These are phyloP conservation scores for Kitagawia praeruptora DNA, from an alignment of 129 eudicot species.

Conservation along the genomic window DNA sequence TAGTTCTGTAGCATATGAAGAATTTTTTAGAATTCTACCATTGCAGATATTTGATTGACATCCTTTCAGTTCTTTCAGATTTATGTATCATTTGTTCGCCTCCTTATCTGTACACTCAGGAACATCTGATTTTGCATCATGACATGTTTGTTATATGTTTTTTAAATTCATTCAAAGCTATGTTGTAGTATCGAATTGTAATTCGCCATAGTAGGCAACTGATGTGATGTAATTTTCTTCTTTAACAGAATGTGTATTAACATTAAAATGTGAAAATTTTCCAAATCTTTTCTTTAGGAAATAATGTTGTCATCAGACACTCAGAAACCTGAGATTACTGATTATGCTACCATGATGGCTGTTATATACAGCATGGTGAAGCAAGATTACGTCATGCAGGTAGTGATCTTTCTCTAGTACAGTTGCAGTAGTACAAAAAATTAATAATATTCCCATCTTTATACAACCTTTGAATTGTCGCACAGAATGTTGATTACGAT, in stretches of 20 bases:
- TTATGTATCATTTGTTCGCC: not conserved
- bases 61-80: not conserved
- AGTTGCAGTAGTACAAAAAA: not conserved
- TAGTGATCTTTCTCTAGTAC: slow-evolving; percentile 13
- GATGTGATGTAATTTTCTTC: not conserved
- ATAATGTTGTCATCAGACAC: slow-evolving; percentile 20
- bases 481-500: not conserved
- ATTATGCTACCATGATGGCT: slow-evolving; percentile 59
- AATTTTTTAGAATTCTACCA: not conserved
- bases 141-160: not conserved
- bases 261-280: not conserved
- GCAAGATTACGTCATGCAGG: slow-evolving; percentile 82
- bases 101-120: not conserved
- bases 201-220: not conserved
- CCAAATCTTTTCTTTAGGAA: slow-evolving; percentile 24
- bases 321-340: slow-evolving; percentile 27
- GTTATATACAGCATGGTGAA: slow-evolving; percentile 60
- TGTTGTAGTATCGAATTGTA: not conserved
- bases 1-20: not conserved
- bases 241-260: not conserved
- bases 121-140: not conserved
- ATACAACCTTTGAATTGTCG: not conserved
- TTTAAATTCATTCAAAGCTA: not conserved
- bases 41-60: not conserved
- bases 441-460: not conserved